Percentiles rank a stretch among this genome's conserved stretches.
These are phyloP conservation scores for Penicillium sp. DNA, from an alignment of 2,329 filamentous ascomycete genomes.

Conservation along the genomic window DNA sequence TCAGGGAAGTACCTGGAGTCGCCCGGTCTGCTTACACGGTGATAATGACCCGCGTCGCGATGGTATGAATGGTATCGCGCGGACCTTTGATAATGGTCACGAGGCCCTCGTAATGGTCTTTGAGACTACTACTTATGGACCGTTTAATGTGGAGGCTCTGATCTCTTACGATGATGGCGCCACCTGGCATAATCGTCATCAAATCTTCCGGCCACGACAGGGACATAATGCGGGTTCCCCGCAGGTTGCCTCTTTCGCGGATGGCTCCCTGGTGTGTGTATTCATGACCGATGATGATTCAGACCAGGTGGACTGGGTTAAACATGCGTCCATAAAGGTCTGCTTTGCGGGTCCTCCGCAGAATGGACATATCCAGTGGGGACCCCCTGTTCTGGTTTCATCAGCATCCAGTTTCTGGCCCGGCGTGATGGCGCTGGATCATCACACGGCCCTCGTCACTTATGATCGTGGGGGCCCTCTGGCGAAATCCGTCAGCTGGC, in stretches of 20 bases:
- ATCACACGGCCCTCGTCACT: slow-evolving; percentile 31
- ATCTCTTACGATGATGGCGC: slow-evolving; percentile 51
- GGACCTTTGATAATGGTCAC: slow-evolving; percentile 34
- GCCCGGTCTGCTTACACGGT: slow-evolving; percentile 47
- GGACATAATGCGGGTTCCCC: slow-evolving; percentile 51
- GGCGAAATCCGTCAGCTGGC: slow-evolving; percentile 30
- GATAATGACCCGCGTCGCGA: slow-evolving; percentile 41
- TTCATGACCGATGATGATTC: slow-evolving; percentile 56
- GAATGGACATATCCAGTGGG: slow-evolving; percentile 42
- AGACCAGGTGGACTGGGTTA: slow-evolving; percentile 42
- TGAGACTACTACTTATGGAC: slow-evolving; percentile 49
- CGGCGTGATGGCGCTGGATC: slow-evolving; percentile 38
- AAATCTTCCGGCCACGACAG: slow-evolving; percentile 45
- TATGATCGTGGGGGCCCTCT: slow-evolving; percentile 37
- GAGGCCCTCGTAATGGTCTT: slow-evolving; percentile 52
- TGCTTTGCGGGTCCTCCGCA: slow-evolving; percentile 42
- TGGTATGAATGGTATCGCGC: slow-evolving; percentile 51
- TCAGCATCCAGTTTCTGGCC: slow-evolving; percentile 44
- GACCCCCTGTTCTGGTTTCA: slow-evolving; percentile 34
- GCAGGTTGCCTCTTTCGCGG: slow-evolving; percentile 49
- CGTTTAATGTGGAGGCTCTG: slow-evolving; percentile 51
- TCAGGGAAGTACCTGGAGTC: slow-evolving; percentile 49
- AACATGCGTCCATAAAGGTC: slow-evolving; percentile 47
- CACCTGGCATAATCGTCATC: slow-evolving; percentile 47
- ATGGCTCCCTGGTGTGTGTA: slow-evolving; percentile 47